A percentile compares a stretch with the other conserved stretches of the same genome.
phyloP scores from a whole-genome alignment of 352 stramenopile genomes.

The Globisporangium orthogonon region DNA sequence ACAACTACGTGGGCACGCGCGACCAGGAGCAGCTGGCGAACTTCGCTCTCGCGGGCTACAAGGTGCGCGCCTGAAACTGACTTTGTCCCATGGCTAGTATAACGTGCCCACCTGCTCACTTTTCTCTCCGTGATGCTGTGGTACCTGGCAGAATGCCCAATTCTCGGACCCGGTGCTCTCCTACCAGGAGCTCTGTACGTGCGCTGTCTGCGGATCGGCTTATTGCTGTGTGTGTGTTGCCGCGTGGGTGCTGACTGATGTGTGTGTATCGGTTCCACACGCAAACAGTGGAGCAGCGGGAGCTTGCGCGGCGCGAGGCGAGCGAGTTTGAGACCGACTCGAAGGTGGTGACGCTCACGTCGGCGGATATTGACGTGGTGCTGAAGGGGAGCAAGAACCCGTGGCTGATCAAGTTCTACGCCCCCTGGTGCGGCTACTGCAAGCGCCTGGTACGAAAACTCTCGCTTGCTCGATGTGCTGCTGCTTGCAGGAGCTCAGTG shows the following conservation, averaged over 20 bases:
- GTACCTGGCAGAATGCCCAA: conserved; percentile 11
- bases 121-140: background rate
- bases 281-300: conserved; percentile 24
- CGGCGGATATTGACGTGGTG: conserved; percentile 42
- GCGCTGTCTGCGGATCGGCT: background rate
- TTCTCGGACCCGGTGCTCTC: conserved; percentile 48
- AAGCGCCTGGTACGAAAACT: conserved; percentile 51
- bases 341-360: conserved; percentile 41
- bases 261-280: background rate
- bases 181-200: conserved; percentile 47
- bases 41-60: conserved; percentile 54
- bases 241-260: background rate
- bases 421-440: conserved; percentile 76
- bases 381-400: conserved; percentile 48
- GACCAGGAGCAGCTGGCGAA: conserved; percentile 44
- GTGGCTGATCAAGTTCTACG: conserved; percentile 84
- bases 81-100: background rate
- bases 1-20: conserved; percentile 63
- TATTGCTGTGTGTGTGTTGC: background rate
- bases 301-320: conserved; percentile 32
- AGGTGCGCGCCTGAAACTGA: conserved; percentile 21
- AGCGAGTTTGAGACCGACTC: conserved; percentile 42
- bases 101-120: background rate
- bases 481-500: background rate
- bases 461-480: background rate